Evolutionary conservation across 257 asterid species (phyloP).

Genomic region (Nicotiana obtusifolia): DNA sequence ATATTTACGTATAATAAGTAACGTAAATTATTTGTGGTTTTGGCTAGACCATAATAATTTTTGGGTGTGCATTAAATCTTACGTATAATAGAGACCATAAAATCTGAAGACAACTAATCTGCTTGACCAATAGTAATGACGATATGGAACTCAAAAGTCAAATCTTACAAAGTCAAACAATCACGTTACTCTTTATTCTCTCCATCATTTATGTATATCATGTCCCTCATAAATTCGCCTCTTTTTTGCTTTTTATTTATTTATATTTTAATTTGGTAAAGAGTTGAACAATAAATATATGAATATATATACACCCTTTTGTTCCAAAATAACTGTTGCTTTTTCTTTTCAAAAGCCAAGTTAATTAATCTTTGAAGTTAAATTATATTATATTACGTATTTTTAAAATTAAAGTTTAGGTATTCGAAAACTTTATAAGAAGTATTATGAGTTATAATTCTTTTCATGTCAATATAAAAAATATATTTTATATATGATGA

Average conservation of each 20-base stretch:
- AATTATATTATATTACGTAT: too few species aligned
- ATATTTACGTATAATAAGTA: too few species aligned
- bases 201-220: neutral
- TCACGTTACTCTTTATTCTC: slow-evolving; percentile 1
- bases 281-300: neutral
- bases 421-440: too few species aligned
- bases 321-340: too few species aligned
- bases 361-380: too few species aligned
- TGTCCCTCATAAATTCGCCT: neutral
- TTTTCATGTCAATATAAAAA: too few species aligned
- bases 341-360: too few species aligned
- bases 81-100: neutral
- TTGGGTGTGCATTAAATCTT: neutral
- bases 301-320: too few species aligned
- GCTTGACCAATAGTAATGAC: neutral
- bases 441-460: too few species aligned
- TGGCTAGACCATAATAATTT: neutral
- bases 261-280: neutral
- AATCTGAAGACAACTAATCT: neutral
- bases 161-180: neutral
- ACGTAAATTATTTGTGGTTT: neutral
- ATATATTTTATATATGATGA: too few species aligned
- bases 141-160: neutral
- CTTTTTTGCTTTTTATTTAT: neutral
- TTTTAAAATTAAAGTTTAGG: too few species aligned